These are phyloP conservation scores for Gyrodon lividus DNA, from an alignment of 768 basidiomycete genomes.

Conservation along the genomic window DNA sequence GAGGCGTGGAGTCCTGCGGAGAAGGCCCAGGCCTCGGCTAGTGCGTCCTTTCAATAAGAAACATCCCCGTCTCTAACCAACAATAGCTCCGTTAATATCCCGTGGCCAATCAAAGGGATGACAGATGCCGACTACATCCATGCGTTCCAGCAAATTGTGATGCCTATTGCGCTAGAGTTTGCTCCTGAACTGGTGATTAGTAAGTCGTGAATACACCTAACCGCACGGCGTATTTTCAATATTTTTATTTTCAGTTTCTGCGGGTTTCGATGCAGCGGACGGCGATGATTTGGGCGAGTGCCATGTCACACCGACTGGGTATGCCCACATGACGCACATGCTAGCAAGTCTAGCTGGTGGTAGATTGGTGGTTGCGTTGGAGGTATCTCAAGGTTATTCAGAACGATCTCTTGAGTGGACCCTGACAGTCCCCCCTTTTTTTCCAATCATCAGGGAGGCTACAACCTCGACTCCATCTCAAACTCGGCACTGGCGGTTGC, in stretches of 20 bases:
- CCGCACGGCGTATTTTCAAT: not conserved
- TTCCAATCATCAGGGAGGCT: slow-evolving; percentile 71
- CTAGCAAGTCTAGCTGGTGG: slow-evolving; percentile 84
- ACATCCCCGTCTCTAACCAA: slow-evolving; percentile 7
- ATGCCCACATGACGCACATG: slow-evolving; percentile 99
- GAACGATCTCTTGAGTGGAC: not conserved
- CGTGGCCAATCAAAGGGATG: slow-evolving; percentile 89
- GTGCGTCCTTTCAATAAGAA: slow-evolving; percentile 47
- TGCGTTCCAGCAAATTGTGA: slow-evolving; percentile 92
- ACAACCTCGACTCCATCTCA: slow-evolving; percentile 88
- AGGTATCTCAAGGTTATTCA: slow-evolving; percentile 57
- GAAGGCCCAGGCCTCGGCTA: slow-evolving; percentile 81
- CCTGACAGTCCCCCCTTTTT: slow-evolving; percentile 1
- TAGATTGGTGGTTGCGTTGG: slow-evolving; percentile 87
- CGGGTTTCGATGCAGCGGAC: slow-evolving; percentile 94
- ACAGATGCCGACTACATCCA: slow-evolving; percentile 94
- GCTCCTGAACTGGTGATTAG: slow-evolving; percentile 95
- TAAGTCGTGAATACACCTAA: slow-evolving; percentile 38
- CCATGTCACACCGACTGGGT: slow-evolving; percentile 86
- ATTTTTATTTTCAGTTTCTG: slow-evolving; percentile 65
- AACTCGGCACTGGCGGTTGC: slow-evolving; percentile 85
- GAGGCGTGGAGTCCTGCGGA: slow-evolving; percentile 82
- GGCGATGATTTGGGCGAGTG: slow-evolving; percentile 94
- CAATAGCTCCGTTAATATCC: slow-evolving; percentile 88
- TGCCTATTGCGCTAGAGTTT: slow-evolving; percentile 98